Base-by-base conservation (phyloP, 2,329 filamentous ascomycete species). In the Colletotrichum magnum region DNA sequence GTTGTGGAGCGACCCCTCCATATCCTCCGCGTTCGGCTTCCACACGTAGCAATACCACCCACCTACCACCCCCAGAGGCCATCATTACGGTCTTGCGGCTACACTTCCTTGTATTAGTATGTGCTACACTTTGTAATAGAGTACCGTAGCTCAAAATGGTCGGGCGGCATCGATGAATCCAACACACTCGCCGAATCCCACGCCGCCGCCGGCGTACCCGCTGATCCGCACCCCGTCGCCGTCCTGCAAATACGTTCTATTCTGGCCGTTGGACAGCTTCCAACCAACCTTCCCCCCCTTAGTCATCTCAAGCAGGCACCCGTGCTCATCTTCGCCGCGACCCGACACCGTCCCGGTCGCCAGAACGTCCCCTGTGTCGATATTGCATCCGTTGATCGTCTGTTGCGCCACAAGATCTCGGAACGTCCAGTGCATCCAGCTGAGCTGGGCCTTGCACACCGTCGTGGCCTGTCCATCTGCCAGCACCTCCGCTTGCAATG, bases 311-410 rank as follows among this genome's bases (percentile, higher is more conserved):
- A 84, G 75, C 53, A 85, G 73, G 64, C 82, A 83, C 0, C 83
- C 83, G 26, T 79, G 77, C 32, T 74, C 76, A 0, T 76, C 76
- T 2, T 77, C 72, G 0, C 75, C 77, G 0, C 72, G 68, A 0
- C 81, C 83, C 4, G 76, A 80, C 10, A 85, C 77, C 0, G 82
- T 85, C 0, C 83, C 83, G 0, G 82, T 84, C 0, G 77, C 83
- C 41, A 85, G 64, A 1, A 85, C 9, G 69, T 85, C 82, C 0
- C 82, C 82, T 0, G 79, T 79, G 36, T 76, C 75, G 47, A 83
- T 53, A n/a, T 74, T 75, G 65, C 79, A 79, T 1, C 80, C 80
- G 69, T 78, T 78, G 60, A 77, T 74, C 1, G 79, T 80, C 58
- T 80, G 77, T 65, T 80, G 80, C 1, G 79, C 77, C 6, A 81